A percentile compares a stretch with the other conserved stretches of the same genome.
These are phyloP conservation scores for Microdochium bolleyi DNA, from an alignment of 2,329 filamentous ascomycete genomes.

Conservation along the genomic window DNA sequence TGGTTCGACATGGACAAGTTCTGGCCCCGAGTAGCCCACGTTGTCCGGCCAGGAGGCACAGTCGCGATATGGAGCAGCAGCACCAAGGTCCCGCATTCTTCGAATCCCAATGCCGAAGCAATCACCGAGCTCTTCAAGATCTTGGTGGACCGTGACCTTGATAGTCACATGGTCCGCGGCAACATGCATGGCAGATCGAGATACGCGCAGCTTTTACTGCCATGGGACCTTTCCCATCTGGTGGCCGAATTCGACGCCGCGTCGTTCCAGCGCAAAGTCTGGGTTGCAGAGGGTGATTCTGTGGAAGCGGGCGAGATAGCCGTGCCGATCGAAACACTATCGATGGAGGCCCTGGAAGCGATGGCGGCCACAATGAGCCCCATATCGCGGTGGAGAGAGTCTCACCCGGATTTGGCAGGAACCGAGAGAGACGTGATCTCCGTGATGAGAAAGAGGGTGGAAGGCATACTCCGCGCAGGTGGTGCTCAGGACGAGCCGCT, in stretches of 20 bases:
- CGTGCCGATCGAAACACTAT: background rate
- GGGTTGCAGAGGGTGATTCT: background rate
- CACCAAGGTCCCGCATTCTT: background rate
- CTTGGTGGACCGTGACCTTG: background rate
- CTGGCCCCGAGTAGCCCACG: conserved; percentile 46
- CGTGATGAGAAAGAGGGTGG: background rate
- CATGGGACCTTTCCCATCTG: background rate
- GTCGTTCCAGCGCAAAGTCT: background rate
- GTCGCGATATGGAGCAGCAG: conserved; percentile 51
- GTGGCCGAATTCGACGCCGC: background rate
- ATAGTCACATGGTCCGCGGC: background rate
- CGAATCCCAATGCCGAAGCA: background rate
- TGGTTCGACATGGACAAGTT: conserved; percentile 54
- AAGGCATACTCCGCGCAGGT: background rate
- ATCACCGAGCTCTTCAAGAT: background rate
- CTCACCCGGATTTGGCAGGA: background rate
- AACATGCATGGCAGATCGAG: background rate
- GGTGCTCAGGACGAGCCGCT: background rate
- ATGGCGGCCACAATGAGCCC: background rate
- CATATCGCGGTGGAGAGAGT: background rate
- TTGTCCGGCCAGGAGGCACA: conserved; percentile 46
- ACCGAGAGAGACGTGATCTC: background rate
- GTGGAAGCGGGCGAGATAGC: background rate
- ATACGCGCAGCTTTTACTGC: background rate
- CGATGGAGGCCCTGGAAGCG: background rate